Percentiles rank a stretch among this genome's conserved stretches.
These are phyloP conservation scores for Ceriops tagal DNA, from an alignment of 345 rosid species.

Conservation along the genomic window DNA sequence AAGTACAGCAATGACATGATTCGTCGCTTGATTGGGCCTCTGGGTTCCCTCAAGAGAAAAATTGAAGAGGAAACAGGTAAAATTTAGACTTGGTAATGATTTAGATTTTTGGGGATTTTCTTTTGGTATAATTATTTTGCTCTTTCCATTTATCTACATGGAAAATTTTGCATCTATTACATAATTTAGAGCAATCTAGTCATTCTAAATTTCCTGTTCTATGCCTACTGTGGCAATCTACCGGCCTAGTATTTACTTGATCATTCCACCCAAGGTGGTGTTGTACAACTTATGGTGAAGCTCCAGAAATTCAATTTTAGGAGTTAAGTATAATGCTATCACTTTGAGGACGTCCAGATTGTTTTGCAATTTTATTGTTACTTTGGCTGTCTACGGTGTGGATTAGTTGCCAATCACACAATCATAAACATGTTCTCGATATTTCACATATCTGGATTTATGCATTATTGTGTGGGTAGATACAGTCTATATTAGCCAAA, in stretches of 20 bases:
- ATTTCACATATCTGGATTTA: not conserved
- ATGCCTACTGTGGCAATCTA: not conserved
- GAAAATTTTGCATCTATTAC: not conserved
- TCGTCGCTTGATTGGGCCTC: constrained; percentile 85
- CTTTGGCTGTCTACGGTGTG: not conserved
- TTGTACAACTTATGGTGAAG: not conserved
- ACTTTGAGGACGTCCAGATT: not conserved
- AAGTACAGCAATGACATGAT: constrained; percentile 80
- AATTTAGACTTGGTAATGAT: constrained; percentile 5
- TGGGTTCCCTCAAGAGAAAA: constrained; percentile 71
- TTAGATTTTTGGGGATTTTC: not conserved
- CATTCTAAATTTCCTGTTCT: not conserved
- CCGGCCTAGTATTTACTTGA: not conserved
- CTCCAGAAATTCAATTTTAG: too few species aligned
- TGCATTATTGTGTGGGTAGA: not conserved
- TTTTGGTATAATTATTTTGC: not conserved
- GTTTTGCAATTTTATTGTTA: not conserved
- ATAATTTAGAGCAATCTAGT: not conserved
- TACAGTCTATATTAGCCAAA: too few species aligned
- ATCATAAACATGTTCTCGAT: not conserved
- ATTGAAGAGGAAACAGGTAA: constrained; percentile 94
- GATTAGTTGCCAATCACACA: not conserved
- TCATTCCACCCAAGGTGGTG: not conserved
- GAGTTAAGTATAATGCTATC: not conserved
- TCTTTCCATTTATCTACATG: too few species aligned